Percentiles rank a stretch among this genome's conserved stretches.
Evolutionary conservation across 257 asterid genomes (phyloP).

Genomic region (Voacanga thouarsii): DNA sequence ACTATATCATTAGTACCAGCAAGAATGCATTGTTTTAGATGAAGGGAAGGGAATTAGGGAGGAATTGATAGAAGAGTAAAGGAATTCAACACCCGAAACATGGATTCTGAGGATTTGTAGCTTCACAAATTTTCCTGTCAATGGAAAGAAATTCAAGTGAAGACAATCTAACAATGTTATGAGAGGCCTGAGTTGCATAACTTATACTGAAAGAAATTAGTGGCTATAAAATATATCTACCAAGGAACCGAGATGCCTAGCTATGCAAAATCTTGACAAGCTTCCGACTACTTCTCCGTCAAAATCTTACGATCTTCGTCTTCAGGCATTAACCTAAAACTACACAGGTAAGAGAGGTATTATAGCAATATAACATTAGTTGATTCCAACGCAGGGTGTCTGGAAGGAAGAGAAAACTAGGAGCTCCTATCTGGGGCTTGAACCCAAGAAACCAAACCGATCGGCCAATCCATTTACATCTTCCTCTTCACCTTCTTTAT

Average conservation of each 20-base stretch:
- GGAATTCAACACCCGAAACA: conserved; percentile 10
- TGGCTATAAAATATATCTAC: conserved; percentile 12
- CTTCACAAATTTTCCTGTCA: conserved; percentile 20
- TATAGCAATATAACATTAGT: not conserved
- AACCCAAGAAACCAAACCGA: conserved; percentile 58
- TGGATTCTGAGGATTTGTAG: conserved; percentile 11
- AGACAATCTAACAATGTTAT: not conserved
- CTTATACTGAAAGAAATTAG: not conserved
- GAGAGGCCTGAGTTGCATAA: not conserved
- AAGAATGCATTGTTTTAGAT: not conserved
- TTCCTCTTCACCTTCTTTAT: conserved; percentile 34
- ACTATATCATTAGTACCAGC: not conserved
- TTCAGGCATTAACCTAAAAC: conserved; percentile 14
- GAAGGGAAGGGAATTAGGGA: not conserved
- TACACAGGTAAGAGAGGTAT: not conserved
- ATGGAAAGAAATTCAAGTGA: conserved; percentile 18
- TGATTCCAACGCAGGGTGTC: not conserved
- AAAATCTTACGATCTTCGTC: conserved; percentile 7
- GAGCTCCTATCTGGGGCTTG: conserved; percentile 28
- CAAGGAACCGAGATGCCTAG: conserved; percentile 7
- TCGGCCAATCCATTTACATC: conserved; percentile 58
- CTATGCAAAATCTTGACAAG: not conserved
- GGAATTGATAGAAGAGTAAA: not conserved
- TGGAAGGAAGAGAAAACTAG: not conserved
- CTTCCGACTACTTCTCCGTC: not conserved